These are phyloP conservation scores for Monilinia aucupariae DNA, from an alignment of 2,329 filamentous ascomycete species.

Conservation along the genomic window DNA sequence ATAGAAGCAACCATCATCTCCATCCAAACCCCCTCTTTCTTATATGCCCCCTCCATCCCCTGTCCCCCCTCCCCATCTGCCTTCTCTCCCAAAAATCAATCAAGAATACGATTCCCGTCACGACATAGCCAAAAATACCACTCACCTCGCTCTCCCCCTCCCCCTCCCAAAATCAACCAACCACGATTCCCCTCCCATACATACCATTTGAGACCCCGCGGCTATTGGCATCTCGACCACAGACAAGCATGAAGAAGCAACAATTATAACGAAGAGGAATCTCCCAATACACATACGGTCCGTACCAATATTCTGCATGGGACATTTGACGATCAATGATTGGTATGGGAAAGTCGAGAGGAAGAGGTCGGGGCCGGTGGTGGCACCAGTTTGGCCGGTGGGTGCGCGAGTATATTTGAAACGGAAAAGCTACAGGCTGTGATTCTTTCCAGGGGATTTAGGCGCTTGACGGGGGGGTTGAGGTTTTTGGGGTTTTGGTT, in stretches of 20 bases:
- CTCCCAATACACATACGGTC: no score
- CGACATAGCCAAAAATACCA: not conserved
- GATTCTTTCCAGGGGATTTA: not conserved
- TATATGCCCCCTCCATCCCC: not conserved
- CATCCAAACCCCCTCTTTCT: not conserved
- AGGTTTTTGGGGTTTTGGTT: no score
- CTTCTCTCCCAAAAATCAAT: not conserved
- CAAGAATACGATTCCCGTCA: not conserved
- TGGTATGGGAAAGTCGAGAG: not conserved
- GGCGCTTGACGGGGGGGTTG: constrained; percentile 12
- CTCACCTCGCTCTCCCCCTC: not conserved
- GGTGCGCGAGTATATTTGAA: not conserved
- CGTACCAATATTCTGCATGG: not conserved
- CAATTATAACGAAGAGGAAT: no score
- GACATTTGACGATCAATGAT: not conserved
- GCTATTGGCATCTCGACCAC: not conserved
- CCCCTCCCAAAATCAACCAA: not conserved
- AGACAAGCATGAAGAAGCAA: no score
- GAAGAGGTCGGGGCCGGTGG: constrained; percentile 1
- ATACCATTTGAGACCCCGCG: constrained; percentile 1
- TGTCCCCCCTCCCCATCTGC: not conserved
- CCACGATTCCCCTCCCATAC: not conserved
- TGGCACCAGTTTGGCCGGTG: not conserved
- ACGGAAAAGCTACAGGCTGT: constrained; percentile 1
- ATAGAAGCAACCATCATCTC: not conserved